Conservation (phyloP, 768 basidiomycete species). For the Boletus reticuloceps region DNA sequence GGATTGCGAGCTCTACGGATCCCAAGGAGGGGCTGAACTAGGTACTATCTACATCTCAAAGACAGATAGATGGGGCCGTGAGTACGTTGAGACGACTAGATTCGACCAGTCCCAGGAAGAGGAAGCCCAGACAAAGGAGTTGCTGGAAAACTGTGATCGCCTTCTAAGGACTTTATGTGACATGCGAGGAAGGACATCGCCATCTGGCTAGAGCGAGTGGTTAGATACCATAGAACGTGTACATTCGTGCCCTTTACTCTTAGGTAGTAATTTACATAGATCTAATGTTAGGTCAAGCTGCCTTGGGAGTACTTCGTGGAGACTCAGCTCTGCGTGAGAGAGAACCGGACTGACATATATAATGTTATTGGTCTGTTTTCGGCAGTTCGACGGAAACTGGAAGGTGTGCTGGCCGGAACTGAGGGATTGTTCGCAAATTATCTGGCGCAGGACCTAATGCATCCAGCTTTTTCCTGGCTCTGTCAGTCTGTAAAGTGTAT, state of each 20-base stretch:
- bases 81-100: slow-evolving; percentile 46
- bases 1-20: neutral
- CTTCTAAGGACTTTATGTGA: slow-evolving; percentile 43
- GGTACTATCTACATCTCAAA: slow-evolving; percentile 51
- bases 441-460: slow-evolving; percentile 57
- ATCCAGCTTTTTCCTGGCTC: slow-evolving; percentile 59
- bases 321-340: neutral
- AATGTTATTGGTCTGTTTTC: slow-evolving; percentile 5
- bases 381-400: slow-evolving; percentile 41
- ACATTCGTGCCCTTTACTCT: neutral
- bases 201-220: slow-evolving; percentile 12
- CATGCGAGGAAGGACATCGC: slow-evolving; percentile 26
- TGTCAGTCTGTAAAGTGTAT: slow-evolving; percentile 54
- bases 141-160: slow-evolving; percentile 56
- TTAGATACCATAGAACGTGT: neutral
- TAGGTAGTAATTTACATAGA: neutral
- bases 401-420: slow-evolving; percentile 49
- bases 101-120: slow-evolving; percentile 54
- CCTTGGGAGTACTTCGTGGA: neutral
- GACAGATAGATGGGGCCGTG: slow-evolving; percentile 55
- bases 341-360: too few relatives aligned
- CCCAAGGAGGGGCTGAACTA: slow-evolving; percentile 12
- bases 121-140: slow-evolving; percentile 40
- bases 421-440: slow-evolving; percentile 76
- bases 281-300: slow-evolving; percentile 1